phyloP scores from a whole-genome alignment of 805 yeast genomes.

The Saccharomycopsis malanga region DNA sequence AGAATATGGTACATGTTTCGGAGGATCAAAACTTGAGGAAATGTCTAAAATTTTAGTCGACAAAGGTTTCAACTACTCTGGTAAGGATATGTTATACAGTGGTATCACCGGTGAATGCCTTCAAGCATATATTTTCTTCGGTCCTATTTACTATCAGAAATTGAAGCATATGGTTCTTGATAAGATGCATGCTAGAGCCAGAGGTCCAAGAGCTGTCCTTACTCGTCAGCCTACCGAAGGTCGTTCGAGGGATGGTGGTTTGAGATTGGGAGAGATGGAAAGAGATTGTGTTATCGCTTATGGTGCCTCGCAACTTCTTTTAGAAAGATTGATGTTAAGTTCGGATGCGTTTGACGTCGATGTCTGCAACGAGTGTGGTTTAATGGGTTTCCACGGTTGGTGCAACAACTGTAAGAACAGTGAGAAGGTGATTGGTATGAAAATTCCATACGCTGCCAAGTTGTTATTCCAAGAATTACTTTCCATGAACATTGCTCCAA shows the following conservation, averaged over 20 bases:
- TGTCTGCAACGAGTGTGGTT: slow-evolving; percentile 87
- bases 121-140: slow-evolving; percentile 96
- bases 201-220: slow-evolving; percentile 97
- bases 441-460: slow-evolving; percentile 98
- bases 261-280: slow-evolving; percentile 98
- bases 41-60: slow-evolving; percentile 88
- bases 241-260: slow-evolving; percentile 97
- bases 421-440: slow-evolving; percentile 83
- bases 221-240: slow-evolving; percentile 99
- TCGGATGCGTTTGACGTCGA: slow-evolving; percentile 98
- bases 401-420: slow-evolving; percentile 92
- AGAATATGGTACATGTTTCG: slow-evolving; percentile 97
- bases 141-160: slow-evolving; percentile 96
- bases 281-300: slow-evolving; percentile 99
- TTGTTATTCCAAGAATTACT: slow-evolving; percentile 91
- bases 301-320: slow-evolving; percentile 90
- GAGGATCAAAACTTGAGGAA: slow-evolving; percentile 93
- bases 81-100: slow-evolving; percentile 95
- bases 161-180: slow-evolving; percentile 98
- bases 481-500: slow-evolving; percentile 98
- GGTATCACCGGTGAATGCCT: slow-evolving; percentile 97
- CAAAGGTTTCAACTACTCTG: slow-evolving; percentile 89
- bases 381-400: slow-evolving; percentile 97
- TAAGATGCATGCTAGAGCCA: slow-evolving; percentile 99
- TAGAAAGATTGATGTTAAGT: slow-evolving; percentile 92